phyloP scores from a whole-genome alignment of 164 flowering plant genomes.

The Piper longum region DNA sequence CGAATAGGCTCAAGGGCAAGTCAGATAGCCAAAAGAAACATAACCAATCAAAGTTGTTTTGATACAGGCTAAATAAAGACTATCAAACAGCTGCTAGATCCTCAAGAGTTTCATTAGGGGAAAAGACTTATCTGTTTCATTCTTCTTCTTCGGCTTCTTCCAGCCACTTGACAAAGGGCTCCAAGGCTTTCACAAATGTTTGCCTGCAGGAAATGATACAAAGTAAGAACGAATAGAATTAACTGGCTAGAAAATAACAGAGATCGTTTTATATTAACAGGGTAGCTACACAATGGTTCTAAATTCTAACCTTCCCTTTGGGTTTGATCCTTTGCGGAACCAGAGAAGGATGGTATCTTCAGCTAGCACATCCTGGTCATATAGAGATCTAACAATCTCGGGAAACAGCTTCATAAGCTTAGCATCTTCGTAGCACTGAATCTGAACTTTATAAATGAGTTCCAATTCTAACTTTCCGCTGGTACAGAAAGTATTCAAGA shows the following conservation, averaged over 20 bases:
- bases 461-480: slow-evolving; percentile 88
- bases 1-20: not conserved
- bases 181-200: slow-evolving; percentile 79
- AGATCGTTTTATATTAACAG: not conserved
- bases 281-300: no score
- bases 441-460: slow-evolving; percentile 87
- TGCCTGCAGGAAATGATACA: slow-evolving; percentile 35
- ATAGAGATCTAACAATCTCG: slow-evolving; percentile 78
- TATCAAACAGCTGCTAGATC: not conserved
- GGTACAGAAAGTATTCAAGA: slow-evolving; percentile 74
- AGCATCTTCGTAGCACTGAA: slow-evolving; percentile 94
- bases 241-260: not conserved
- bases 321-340: slow-evolving; percentile 88
- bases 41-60: not conserved
- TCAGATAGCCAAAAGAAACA: not conserved
- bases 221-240: not conserved
- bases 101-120: not conserved
- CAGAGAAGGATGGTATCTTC: slow-evolving; percentile 93
- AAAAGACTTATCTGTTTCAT: slow-evolving; percentile 12
- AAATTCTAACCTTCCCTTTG: slow-evolving; percentile 72
- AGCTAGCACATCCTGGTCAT: slow-evolving; percentile 92
- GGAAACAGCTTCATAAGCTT: slow-evolving; percentile 96
- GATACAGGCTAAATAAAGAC: not conserved
- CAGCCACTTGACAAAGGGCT: slow-evolving; percentile 94
- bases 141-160: slow-evolving; percentile 98